These are phyloP conservation scores for Allomyces macrogynus DNA, from an alignment of 192 early-diverging fungal genomes.

Conservation along the genomic window DNA sequence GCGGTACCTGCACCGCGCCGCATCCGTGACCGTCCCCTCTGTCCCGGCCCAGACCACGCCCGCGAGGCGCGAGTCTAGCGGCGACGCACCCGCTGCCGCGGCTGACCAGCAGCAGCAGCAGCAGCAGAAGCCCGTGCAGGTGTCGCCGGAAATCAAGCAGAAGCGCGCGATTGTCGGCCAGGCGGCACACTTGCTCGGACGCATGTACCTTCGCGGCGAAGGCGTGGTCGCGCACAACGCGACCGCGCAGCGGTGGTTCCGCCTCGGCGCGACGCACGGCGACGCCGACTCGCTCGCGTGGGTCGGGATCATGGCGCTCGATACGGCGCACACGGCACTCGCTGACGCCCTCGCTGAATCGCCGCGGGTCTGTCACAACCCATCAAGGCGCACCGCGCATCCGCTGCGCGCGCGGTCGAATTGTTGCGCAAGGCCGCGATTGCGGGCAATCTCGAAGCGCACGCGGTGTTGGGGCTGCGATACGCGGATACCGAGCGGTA, in stretches of 20 bases:
- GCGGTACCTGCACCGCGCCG: conserved; percentile 24
- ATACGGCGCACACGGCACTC: neutral
- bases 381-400: no score
- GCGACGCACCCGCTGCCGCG: no score
- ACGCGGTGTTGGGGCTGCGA: no score
- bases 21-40: conserved; percentile 8
- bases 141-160: no score
- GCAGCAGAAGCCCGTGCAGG: no score
- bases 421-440: no score
- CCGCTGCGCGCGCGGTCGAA: no score
- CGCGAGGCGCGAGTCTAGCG: neutral
- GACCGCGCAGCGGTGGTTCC: conserved; percentile 60
- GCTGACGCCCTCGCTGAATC: no score
- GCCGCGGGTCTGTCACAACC: no score
- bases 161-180: conserved; percentile 22
- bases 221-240: conserved; percentile 36
- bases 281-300: neutral
- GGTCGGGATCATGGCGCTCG: neutral
- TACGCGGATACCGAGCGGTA: conserved; percentile 1
- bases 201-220: conserved; percentile 84
- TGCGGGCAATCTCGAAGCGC: no score
- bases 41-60: neutral
- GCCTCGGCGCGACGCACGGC: conserved; percentile 25
- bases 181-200: conserved; percentile 59
- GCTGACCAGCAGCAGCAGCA: no score